These are phyloP conservation scores for Parasitella parasitica DNA, from an alignment of 371 early-diverging fungal genomes.

Conservation along the genomic window DNA sequence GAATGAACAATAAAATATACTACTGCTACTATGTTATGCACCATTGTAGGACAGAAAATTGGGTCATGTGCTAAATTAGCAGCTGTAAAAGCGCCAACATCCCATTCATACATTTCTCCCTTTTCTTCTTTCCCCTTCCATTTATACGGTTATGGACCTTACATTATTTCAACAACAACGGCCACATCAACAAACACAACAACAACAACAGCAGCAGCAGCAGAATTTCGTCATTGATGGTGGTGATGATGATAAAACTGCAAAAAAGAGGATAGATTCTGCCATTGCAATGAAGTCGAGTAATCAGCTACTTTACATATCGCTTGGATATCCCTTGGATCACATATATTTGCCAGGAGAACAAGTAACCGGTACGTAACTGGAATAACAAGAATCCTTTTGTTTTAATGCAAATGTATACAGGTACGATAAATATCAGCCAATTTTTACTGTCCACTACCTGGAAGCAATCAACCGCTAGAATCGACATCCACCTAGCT, in stretches of 20 bases:
- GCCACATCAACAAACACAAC: neutral
- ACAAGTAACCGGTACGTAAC: slow-evolving; percentile 11
- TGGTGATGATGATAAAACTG: neutral
- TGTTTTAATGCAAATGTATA: neutral
- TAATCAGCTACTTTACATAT: slow-evolving; percentile 5
- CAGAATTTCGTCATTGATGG: slow-evolving; percentile 8
- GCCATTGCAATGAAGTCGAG: neutral
- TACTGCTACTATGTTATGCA: neutral
- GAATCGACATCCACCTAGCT: slow-evolving; percentile 19
- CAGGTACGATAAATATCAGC: neutral
- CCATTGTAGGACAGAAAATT: neutral
- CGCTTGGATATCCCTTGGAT: slow-evolving; percentile 6
- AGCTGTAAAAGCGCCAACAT: neutral
- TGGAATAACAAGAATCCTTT: neutral
- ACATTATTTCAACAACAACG: neutral
- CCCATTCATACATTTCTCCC: neutral
- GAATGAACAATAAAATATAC: neutral
- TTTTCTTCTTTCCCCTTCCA: neutral
- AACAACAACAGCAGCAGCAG: neutral
- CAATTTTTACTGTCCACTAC: neutral
- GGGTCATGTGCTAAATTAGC: neutral
- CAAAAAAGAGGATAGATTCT: neutral
- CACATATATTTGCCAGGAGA: slow-evolving; percentile 24
- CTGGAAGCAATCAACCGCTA: neutral
- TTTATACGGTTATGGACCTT: neutral